Evolutionary conservation across 345 rosid genomes (phyloP), one percentile per base, ranked within the genome.

Genomic region (Gossypium bickii): DNA sequence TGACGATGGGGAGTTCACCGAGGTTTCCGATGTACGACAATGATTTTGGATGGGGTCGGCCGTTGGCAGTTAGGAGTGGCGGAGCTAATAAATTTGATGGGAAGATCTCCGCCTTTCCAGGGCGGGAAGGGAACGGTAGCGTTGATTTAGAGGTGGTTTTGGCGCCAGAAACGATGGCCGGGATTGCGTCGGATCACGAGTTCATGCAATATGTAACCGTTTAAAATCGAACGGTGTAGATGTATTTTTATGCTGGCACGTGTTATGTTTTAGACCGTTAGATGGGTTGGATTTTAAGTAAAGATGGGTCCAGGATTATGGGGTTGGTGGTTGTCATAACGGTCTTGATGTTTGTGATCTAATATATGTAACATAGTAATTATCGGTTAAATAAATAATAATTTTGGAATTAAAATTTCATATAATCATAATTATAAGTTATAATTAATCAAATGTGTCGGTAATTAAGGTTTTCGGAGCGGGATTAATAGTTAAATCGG

Each of bases 61-160:
- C 99, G 0, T 41, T 93, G 85, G 98, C 98, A 0, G 84, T 95
- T 1, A 80, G 98, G 82, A 93, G 99, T 71, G 99, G 99, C 0
- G 70, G 81, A 74, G 89, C 96, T 3, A 95, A 95, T 67, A 95
- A 95, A 66, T 95, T 95, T 9, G 99, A 95, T 77, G 99, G 99
- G 22, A 95, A 95, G 88, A 92, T 95, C 72, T 95, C 98, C 27
- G 99, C 98, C n/a, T 95, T 93, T 76, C 99, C 99, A 0, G 99
- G 99, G 48, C 78, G 91, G 60, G 96, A 83, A 38, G 97, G 96
- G 7, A 86, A 84, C 34, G 96, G 99, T 0, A 90, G 80, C 24
- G 91, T 93, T 2, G 99, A 93, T 83, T 86, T 93, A 43, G 99
- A 95, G 80, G 97, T 95, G 48, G 68, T 93, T 16, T 70, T 95